Percentiles rank a stretch among this genome's conserved stretches.
phyloP scores from a whole-genome alignment of 768 basidiomycete species.

The Leccinum disarticulatum region DNA sequence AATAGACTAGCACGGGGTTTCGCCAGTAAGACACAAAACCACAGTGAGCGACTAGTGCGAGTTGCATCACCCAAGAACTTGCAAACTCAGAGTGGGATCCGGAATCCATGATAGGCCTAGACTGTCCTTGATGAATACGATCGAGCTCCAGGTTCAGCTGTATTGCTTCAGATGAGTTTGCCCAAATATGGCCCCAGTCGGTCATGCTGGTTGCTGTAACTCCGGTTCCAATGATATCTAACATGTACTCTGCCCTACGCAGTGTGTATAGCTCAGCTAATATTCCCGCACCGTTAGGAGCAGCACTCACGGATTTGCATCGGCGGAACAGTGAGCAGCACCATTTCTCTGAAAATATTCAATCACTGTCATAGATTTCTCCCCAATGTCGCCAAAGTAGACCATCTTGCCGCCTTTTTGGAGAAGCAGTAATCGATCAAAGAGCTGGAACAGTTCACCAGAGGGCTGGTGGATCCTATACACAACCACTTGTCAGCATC shows the following conservation, averaged over 20 bases:
- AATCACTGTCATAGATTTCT: constrained; percentile 22
- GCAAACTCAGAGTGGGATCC: constrained; percentile 33
- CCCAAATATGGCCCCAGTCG: constrained; percentile 56
- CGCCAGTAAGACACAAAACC: constrained; percentile 39
- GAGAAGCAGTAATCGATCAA: constrained; percentile 51
- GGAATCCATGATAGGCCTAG: constrained; percentile 21
- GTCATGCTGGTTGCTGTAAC: constrained; percentile 41
- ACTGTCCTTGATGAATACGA: constrained; percentile 40
- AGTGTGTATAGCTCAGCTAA: background rate
- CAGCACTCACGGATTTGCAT: constrained; percentile 27
- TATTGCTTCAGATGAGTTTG: constrained; percentile 40
- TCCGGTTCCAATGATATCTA: constrained; percentile 59
- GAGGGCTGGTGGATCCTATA: constrained; percentile 37
- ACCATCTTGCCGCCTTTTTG: constrained; percentile 61
- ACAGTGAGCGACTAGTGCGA: constrained; percentile 31
- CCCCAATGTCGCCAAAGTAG: constrained; percentile 55
- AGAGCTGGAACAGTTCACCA: constrained; percentile 49
- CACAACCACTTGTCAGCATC: background rate
- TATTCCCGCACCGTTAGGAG: background rate
- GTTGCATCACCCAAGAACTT: constrained; percentile 40
- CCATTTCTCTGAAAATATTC: constrained; percentile 27
- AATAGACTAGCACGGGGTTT: constrained; percentile 38
- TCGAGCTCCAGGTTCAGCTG: constrained; percentile 43
- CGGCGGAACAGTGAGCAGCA: constrained; percentile 14
- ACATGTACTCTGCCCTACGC: constrained; percentile 46